Base-by-base conservation (phyloP, 176 grass and related monocot genomes). In the Eremochloa ophiuroides region DNA sequence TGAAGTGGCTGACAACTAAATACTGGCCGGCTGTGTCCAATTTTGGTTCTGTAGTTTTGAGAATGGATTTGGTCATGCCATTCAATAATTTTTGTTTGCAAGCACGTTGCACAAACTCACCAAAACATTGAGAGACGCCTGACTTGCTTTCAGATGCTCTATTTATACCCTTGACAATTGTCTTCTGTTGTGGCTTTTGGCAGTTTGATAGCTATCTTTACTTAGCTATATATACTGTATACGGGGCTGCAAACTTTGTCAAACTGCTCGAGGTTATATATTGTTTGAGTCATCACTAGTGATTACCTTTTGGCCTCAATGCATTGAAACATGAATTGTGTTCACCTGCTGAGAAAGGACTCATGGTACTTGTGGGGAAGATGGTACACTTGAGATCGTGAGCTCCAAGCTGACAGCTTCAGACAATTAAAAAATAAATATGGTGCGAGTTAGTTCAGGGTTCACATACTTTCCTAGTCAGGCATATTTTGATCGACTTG, bases 1-100 rank as follows among this genome's bases (percentile, higher is more conserved):
- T 66, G 93, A 98, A 86, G 86, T 98, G 15, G 86, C 77, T 40
- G 88, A 84, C 84, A 93, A 92, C 34, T 88, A 70, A 83, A 30
- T 42, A 85, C 15, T 15, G 61, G 46, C 17, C 16, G 81, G 35
- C 25, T 16, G 66, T 81, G 62, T 73, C 25, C 85, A 78, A 66
- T 85, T 87, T 94, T 88, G 89, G 80, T 59, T 58, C 80, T 80
- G 65, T 84, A 87, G 75, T 80, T 72, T 87, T 86, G 75, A 66
- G 44, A 60, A 82, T 46, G 66, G 72, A 47, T 82, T 17, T 51
- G 76, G 16, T 22, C 16, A 55, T 75, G 39, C 50, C 33, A 39
- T 73, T 50, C 10, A 90, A 83, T 90, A 89, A 89, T 62, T 62
- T 71, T 1, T 82, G 68, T 72, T 77, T 66, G 83, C 67, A 56